Evolutionary conservation across 176 grass and related monocot species (phyloP).

Genomic region (Bonia amplexicaulis): DNA sequence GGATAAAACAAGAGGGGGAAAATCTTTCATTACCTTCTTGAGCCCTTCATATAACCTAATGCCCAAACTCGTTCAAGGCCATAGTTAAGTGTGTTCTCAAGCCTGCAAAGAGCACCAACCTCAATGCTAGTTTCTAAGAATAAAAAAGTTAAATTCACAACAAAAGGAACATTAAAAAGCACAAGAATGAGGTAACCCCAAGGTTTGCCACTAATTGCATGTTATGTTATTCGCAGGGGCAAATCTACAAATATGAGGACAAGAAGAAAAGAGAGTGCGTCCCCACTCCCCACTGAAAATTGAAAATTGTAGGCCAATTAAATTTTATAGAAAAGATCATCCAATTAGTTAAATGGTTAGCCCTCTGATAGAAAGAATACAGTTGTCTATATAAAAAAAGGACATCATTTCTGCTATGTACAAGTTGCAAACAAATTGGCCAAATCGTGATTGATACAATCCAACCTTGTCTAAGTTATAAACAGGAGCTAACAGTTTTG

Average conservation of each 20-base stretch:
- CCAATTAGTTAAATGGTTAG: neutral
- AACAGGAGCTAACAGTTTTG: neutral
- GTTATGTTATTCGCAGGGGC: neutral
- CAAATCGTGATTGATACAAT: neutral
- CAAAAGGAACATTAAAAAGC: neutral
- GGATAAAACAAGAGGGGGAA: neutral
- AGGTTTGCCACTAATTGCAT: neutral
- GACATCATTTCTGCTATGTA: neutral
- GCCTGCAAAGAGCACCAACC: slow-evolving; percentile 32
- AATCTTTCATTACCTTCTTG: slow-evolving; percentile 42
- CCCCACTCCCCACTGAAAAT: neutral
- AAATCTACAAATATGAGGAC: neutral
- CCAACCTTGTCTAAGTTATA: neutral
- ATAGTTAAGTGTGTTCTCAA: slow-evolving; percentile 75
- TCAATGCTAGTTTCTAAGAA: neutral
- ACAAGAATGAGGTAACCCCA: neutral
- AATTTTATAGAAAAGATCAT: neutral
- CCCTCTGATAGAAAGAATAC: neutral
- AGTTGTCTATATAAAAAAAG: neutral
- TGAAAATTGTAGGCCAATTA: neutral
- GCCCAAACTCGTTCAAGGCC: slow-evolving; percentile 83
- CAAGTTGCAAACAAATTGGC: neutral
- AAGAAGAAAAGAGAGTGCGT: neutral
- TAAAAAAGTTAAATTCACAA: neutral
- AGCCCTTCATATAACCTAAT: slow-evolving; percentile 65